Conservation (phyloP, 306 rosid species). For the Macrotyloma uniflorum region DNA sequence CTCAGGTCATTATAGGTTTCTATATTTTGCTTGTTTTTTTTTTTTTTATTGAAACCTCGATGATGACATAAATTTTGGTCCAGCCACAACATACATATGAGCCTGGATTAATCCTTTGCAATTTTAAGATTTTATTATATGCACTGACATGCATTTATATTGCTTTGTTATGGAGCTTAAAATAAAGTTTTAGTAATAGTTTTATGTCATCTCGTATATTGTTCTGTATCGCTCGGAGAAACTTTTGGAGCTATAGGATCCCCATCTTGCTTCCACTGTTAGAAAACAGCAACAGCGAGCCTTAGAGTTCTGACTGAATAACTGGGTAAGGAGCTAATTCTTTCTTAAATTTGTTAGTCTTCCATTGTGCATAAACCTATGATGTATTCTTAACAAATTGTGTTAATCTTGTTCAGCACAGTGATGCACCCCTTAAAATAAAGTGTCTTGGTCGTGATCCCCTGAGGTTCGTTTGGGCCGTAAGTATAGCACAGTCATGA, state of each 20-base stretch:
- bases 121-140: neutral
- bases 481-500: constrained; percentile 86
- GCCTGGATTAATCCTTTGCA: constrained; percentile 11
- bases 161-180: no score
- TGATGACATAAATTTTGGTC: neutral
- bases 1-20: neutral
- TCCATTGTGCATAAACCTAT: constrained; percentile 12
- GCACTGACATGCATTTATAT: no score
- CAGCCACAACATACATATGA: neutral
- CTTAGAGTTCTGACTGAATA: constrained; percentile 77
- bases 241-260: constrained; percentile 84
- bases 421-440: constrained; percentile 78
- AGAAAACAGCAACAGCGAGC: constrained; percentile 72
- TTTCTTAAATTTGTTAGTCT: constrained; percentile 25
- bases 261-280: constrained; percentile 70
- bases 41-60: neutral
- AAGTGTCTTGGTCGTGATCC: constrained; percentile 85
- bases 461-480: constrained; percentile 88
- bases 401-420: constrained; percentile 62
- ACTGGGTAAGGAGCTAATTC: constrained; percentile 66
- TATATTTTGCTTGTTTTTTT: neutral
- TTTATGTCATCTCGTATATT: constrained; percentile 27
- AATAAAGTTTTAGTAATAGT: neutral
- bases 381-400: constrained; percentile 27
- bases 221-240: constrained; percentile 65